phyloP scores from a whole-genome alignment of 306 rosid genomes.

The Dicorynia guianensis region DNA sequence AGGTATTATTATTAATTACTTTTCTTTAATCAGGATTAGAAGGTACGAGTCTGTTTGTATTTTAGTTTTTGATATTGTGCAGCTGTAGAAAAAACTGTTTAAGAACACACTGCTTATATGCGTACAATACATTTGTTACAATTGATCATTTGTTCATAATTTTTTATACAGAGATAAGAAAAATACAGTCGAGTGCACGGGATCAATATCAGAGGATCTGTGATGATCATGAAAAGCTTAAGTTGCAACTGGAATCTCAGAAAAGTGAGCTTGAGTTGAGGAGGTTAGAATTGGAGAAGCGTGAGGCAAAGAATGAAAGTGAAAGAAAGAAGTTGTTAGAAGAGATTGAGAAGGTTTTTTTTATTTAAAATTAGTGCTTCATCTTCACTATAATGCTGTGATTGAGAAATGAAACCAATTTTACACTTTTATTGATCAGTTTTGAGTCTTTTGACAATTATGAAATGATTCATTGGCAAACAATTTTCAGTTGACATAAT shows the following conservation, averaged over 20 bases:
- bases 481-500: slow-evolving; percentile 9
- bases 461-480: slow-evolving; percentile 33
- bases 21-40: slow-evolving; percentile 22
- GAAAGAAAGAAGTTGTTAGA: slow-evolving; percentile 84
- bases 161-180: slow-evolving; percentile 71
- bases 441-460: slow-evolving; percentile 22
- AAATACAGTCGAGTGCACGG: slow-evolving; percentile 78
- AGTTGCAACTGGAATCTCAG: slow-evolving; percentile 83
- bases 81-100: too few species aligned
- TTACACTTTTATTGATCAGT: slow-evolving; percentile 13
- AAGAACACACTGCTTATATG: too few species aligned
- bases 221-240: slow-evolving; percentile 77
- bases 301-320: slow-evolving; percentile 79
- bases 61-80: neutral
- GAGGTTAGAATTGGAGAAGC: slow-evolving; percentile 82
- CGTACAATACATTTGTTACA: too few species aligned
- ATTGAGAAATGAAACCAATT: slow-evolving; percentile 36
- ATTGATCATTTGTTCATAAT: too few species aligned
- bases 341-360: slow-evolving; percentile 77
- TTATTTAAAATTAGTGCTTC: slow-evolving; percentile 39
- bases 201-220: slow-evolving; percentile 88
- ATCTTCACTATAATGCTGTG: slow-evolving; percentile 38
- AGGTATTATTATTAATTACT: slow-evolving; percentile 55
- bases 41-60: slow-evolving; percentile 17
- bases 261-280: slow-evolving; percentile 75